Conservation (phyloP, 2,329 filamentous ascomycete species). For the Trichoderma gracile region DNA sequence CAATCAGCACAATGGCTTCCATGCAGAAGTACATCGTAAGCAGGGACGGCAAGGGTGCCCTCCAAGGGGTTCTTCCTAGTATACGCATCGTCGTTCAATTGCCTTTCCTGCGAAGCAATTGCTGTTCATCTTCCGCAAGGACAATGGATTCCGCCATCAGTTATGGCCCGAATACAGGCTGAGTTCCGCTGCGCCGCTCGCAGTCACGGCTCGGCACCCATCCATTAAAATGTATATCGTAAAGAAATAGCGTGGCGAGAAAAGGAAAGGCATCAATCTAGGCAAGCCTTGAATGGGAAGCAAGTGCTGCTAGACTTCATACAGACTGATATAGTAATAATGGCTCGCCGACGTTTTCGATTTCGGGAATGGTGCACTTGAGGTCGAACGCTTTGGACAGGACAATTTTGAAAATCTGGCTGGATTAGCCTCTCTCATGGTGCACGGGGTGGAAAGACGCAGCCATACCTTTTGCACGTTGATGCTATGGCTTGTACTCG, state of each 20-base stretch:
- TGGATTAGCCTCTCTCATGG: neutral
- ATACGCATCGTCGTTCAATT: neutral
- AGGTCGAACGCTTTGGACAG: slow-evolving; percentile 97
- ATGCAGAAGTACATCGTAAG: neutral
- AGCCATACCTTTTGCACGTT: slow-evolving; percentile 87
- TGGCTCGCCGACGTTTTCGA: slow-evolving; percentile 96
- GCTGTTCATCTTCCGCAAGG: neutral
- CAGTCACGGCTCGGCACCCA: neutral
- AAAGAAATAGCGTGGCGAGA: slow-evolving; percentile 5
- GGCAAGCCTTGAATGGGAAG: neutral
- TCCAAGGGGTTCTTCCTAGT: neutral
- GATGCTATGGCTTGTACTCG: slow-evolving; percentile 98
- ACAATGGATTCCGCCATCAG: neutral
- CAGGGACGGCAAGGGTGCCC: neutral
- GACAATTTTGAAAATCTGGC: slow-evolving; percentile 98
- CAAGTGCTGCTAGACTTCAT: slow-evolving; percentile 30
- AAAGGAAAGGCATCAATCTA: neutral
- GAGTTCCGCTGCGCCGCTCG: neutral
- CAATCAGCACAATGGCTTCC: neutral
- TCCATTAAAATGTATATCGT: slow-evolving; percentile 9
- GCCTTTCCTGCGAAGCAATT: neutral
- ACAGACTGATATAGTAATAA: slow-evolving; percentile 82
- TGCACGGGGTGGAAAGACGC: neutral
- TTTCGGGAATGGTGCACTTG: slow-evolving; percentile 98
- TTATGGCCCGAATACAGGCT: neutral